Evolutionary conservation across 352 stramenopile species (phyloP), one percentile per base, ranked within the genome.

Genomic region (Pythium apleroticum): DNA sequence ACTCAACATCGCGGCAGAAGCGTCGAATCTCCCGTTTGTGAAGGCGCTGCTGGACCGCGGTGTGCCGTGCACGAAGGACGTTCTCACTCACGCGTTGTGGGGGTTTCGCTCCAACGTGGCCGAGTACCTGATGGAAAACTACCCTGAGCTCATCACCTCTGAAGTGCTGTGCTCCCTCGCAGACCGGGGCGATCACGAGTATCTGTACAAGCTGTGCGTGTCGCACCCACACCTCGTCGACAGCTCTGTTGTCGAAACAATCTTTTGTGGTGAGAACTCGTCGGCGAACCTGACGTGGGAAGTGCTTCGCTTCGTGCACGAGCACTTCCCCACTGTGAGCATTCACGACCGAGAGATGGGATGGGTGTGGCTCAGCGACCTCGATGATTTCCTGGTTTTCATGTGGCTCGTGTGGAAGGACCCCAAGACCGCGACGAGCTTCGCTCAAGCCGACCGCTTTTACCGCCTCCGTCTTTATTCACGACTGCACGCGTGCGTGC

Each of bases 31-130:
- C 5, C 19, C 45, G 5, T 27, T 19, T 19, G 20, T 52, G 45
- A 27, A 52, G 45, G n/a, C 10, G 45, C 12, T 52, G 45, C 45
- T 52, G 45, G 45, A 52, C 7, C 45, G n/a, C 20, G 45, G 45
- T 19, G 45, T 52, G 20, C 45, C 45, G 6, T 52, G 45, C 22
- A 19, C 45, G 19, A 1, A 17, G 6, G 20, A 14, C 2, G 45
- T 52, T 6, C 11, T 52, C 15, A 28, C 8, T 7, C 20, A 27
- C 7, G 45, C 20, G 7, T 8, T 52, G n/a, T 30, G 24, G 4
- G 45, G 20, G 7, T 19, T 27, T 4, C 9, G 12, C 4, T 27
- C 30, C 2, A 19, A 52, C 7, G 45, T 52, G 20, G 20, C 11
- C 10, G 9, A 17, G 22, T 52, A 52, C 30, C 12, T 52, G 20